Base-by-base conservation (phyloP, 352 stramenopile genomes). In the Phytopythium boreale region DNA sequence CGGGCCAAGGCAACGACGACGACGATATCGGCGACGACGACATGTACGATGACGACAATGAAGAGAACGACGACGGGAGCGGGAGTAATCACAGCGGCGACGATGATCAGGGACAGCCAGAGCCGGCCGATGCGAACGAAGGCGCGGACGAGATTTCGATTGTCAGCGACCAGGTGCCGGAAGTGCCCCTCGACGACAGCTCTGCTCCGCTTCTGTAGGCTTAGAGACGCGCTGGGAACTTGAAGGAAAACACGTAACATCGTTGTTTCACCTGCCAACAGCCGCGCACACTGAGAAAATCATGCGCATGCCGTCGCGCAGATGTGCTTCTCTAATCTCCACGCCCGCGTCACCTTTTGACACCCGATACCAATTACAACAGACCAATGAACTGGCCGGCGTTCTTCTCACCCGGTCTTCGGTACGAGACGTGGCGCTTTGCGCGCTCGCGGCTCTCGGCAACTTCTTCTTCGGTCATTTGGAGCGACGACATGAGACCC, bases 331-430 rank as follows among this genome's bases (percentile, higher is more conserved):
- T 68, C 44, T 36, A 39, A 67, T 63, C 58, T 12, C 39, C 37
- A 10, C 24, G 10, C 12, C 14, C 63, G 62, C 53, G n/a, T 59
- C 55, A 2, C 22, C 43, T 20, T 34, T 8, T 49, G 26, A 31
- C n/a, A 43, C 26, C 27, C n/a, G 37, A 57, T 56, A 46, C 10
- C 41, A 22, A 61, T 89, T 63, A 93, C 41, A 93, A 70, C 50
- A 93, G 57, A 29, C 84, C 84, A 60, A 84, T 88, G 43, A 92
- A 80, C 69, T 93, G 82, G 19, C 74, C 75, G 56, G 71, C 63
- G 58, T 76, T 76, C 56, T 90, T 92, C 60, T 92, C 82, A 24
- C 84, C 84, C 49, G 87, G 87, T 66, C 79, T 87, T 59, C 83
- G 79, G 74, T 76, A 93, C 34, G 78, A 77, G 20, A 92, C 82